Conservation (phyloP, 441 rosid species). For the Euphorbia neoarborescens region DNA sequence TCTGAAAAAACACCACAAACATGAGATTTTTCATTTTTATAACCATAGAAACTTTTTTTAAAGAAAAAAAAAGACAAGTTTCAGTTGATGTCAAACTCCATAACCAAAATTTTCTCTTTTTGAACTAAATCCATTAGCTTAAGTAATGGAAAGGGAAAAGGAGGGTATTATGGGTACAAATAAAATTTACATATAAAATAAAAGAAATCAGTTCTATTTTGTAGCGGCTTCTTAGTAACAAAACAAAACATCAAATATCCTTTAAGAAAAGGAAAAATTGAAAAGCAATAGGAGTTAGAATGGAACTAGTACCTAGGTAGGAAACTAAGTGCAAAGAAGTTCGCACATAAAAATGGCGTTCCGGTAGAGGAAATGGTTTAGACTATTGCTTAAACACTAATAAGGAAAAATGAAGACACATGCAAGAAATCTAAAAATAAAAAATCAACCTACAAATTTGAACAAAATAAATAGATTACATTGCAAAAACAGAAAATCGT, state of each 20-base stretch:
- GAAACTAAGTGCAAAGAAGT: constrained; percentile 92
- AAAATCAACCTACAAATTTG: too few species aligned
- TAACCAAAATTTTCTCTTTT: not conserved
- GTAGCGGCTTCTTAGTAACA: constrained; percentile 4
- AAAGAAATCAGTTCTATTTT: not conserved
- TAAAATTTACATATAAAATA: too few species aligned
- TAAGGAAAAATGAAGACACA: too few species aligned
- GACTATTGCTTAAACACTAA: constrained; percentile 75
- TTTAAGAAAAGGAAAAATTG: not conserved
- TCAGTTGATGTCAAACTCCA: constrained; percentile 20
- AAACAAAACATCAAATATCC: constrained; percentile 15
- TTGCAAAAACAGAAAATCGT: too few species aligned
- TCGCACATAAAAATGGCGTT: constrained; percentile 95
- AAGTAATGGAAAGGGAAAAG: not conserved
- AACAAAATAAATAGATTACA: too few species aligned
- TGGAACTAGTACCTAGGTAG: constrained; percentile 55
- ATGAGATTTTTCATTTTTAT: not conserved
- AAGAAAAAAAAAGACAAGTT: not conserved
- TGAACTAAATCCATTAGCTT: not conserved
- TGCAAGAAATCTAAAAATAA: too few species aligned
- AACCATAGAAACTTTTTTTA: not conserved
- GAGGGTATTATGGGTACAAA: too few species aligned
- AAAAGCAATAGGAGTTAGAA: not conserved
- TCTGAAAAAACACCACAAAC: not conserved
- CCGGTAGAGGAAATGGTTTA: constrained; percentile 63